Base-by-base conservation (phyloP, 441 rosid genomes). In the Syzygium syzygioides region DNA sequence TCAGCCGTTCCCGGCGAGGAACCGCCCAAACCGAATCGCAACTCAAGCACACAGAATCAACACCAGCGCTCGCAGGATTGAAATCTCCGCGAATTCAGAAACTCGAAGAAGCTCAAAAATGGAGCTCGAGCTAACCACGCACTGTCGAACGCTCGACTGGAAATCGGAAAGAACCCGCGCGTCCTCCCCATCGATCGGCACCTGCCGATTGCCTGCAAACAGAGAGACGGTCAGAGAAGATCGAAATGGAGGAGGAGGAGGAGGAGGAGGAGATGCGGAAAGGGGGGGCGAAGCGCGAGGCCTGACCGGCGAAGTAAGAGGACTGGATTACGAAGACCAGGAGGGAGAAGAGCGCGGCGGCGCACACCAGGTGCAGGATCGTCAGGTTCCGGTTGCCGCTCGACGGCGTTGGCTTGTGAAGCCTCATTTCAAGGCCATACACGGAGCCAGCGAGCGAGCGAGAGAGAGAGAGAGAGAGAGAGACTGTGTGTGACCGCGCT, bases 241-340 rank as follows among this genome's bases (percentile, higher is more conserved):
- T 50, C 26, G 62, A 86, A 28, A 45, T 45, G 48, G 48, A 45
- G 48, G 9, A 6, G 56, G 50, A 66, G 55, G 9, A 6, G 56
- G 50, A 66, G 55, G 50, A 3, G 18, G 26, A 37, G 80, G 17
- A 90, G 86, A 15, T 20, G 0, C 37, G 84, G 85, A 87, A 45
- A 7, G 48, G 55, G 85, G 48, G 62, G 14, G 30, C 53, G 85
- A n/a, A 68, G 79, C 71, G 53, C 55, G 64, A 71, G 55, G 45
- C 48, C 26, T 9, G 41, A 95, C 99, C 99, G 66, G 96, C 30
- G 93, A 96, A 95, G 91, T 94, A 91, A 80, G 96, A 92, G 86
- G 97, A 93, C 91, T 98, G 99, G 90, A 96, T 91, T 50, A 89
- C 80, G 94, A 96, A 95, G 59, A 96, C 90, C 85, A 95, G 55